Evolutionary conservation across 768 basidiomycete species (phyloP), one percentile per base, ranked within the genome.

Genomic region (Mycena crocata): DNA sequence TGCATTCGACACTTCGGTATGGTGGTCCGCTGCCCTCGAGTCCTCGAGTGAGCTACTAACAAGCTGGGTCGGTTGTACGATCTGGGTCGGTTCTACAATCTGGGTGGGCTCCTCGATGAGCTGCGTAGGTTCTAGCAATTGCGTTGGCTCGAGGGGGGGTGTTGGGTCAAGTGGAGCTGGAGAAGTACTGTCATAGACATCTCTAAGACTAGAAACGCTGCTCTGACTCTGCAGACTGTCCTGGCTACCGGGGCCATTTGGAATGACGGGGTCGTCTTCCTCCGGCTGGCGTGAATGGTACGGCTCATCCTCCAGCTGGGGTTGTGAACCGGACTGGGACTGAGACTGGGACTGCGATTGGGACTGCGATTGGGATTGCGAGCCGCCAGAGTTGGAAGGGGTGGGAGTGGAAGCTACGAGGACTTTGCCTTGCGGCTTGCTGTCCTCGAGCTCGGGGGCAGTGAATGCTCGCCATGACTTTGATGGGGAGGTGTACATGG

Each of bases 321-420:
- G 52, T 57, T 68, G 58, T 10, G 65, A 66, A 46, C 68, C 70
- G 39, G 49, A 40, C 23, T 63, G 64, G 30, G 57, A 61, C 4
- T 24, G 13, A 31, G 45, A 19, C 40, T 57, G 57, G 28, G 65
- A 57, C 42, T 77, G 74, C 9, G 78, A n/a, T 13, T 13, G 42
- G 3, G 55, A 26, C 48, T 67, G 65, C 4, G 64, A 77, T 57
- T 82, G 82, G 8, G 64, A 77, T 58, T 82, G 82, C 6, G 83
- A 83, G 44, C 78, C 77, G 34, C 75, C 80, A 0, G 85, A 85
- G 54, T 80, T 72, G 5, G 84, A 84, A 3, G 88, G 89, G 39
- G 88, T 89, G 44, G 89, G 89, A 49, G 89, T 90, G 39, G 84
- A 78, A 51, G 78, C 85, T 2, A 89, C 88, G n/a, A 89, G 79